phyloP scores from a whole-genome alignment of 306 rosid species.

The Nissolia schottii region DNA sequence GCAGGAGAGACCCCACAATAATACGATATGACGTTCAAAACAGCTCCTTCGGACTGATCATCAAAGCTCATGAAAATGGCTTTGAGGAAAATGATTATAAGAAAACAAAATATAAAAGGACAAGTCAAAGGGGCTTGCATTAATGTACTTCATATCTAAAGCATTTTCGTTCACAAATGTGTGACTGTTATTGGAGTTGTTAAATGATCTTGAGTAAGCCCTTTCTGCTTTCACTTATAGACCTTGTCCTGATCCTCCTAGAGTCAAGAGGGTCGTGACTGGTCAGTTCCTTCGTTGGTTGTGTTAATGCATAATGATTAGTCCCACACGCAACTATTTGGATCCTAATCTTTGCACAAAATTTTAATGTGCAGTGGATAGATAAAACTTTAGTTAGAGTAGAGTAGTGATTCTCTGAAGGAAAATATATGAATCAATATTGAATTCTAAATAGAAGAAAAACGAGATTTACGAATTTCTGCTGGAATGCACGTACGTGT shows the following conservation, averaged over 20 bases:
- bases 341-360: background rate
- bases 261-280: background rate
- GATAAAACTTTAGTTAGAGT: no score
- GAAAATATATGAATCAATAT: no score
- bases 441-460: no score
- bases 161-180: background rate
- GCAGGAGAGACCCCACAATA: conserved; percentile 15
- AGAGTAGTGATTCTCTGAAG: no score
- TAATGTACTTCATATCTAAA: background rate
- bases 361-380: no score
- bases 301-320: background rate
- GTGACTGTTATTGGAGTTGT: background rate
- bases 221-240: background rate
- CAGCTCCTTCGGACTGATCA: background rate
- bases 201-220: background rate
- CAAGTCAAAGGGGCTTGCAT: background rate
- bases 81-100: background rate
- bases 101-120: background rate
- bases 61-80: background rate
- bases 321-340: background rate
- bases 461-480: no score
- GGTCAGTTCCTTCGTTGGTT: background rate
- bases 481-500: no score
- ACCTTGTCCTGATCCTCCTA: background rate
- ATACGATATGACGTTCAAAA: background rate